Evolutionary conservation across 306 rosid genomes (phyloP).

Genomic region (Parietaria judaica): DNA sequence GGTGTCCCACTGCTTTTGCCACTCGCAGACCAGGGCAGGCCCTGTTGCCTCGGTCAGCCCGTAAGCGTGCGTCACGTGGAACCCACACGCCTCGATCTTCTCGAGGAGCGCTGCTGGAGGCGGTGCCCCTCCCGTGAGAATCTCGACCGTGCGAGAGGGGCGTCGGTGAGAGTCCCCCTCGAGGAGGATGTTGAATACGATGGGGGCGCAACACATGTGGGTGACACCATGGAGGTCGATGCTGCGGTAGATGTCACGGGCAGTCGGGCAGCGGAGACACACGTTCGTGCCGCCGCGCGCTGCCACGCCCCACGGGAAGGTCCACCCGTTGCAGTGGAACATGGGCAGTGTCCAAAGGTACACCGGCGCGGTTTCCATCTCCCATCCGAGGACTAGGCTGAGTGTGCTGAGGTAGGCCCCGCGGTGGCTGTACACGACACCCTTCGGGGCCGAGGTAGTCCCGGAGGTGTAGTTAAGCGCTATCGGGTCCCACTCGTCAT

Average conservation of each 20-base stretch:
- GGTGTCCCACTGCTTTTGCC: slow-evolving; percentile 63
- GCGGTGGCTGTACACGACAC: slow-evolving; percentile 83
- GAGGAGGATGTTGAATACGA: slow-evolving; percentile 57
- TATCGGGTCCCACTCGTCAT: slow-evolving; percentile 70
- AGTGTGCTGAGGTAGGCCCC: slow-evolving; percentile 79
- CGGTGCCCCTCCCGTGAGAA: slow-evolving; percentile 86
- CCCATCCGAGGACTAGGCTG: slow-evolving; percentile 67
- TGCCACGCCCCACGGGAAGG: slow-evolving; percentile 89
- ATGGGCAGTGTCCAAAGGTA: slow-evolving; percentile 84
- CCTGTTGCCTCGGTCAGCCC: slow-evolving; percentile 91
- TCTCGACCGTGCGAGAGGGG: slow-evolving; percentile 24
- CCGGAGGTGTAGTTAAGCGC: slow-evolving; percentile 87
- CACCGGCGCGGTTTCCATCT: slow-evolving; percentile 66
- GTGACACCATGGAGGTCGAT: slow-evolving; percentile 50
- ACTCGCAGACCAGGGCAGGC: slow-evolving; percentile 83
- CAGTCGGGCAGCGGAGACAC: slow-evolving; percentile 51
- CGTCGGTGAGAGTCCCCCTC: slow-evolving; percentile 37
- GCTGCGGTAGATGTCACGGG: slow-evolving; percentile 48
- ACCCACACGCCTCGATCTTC: slow-evolving; percentile 50
- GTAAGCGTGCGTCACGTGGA: slow-evolving; percentile 84
- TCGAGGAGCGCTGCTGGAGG: slow-evolving; percentile 62
- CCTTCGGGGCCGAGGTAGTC: slow-evolving; percentile 83
- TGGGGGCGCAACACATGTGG: slow-evolving; percentile 93
- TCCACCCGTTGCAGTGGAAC: slow-evolving; percentile 99
- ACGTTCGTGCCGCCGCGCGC: slow-evolving; percentile 87